phyloP scores from a whole-genome alignment of 2,329 filamentous ascomycete species.

The Fusarium devonianum region DNA sequence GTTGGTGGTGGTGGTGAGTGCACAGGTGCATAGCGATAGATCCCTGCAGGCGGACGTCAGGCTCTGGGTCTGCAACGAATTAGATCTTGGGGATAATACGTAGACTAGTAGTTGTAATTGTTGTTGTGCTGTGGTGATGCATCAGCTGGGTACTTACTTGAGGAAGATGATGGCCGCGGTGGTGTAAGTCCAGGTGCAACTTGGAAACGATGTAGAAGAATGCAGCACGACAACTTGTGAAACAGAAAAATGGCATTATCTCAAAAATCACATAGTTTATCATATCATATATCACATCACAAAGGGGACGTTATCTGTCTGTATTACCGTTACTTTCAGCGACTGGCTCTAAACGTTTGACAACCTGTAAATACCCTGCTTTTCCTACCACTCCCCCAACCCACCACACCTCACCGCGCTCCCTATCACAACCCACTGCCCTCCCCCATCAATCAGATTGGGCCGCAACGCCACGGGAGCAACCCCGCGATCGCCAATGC shows the following conservation, averaged over 20 bases:
- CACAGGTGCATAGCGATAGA: neutral
- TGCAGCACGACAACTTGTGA: neutral
- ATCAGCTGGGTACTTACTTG: neutral
- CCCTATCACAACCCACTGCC: constrained; percentile 10
- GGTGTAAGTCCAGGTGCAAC: neutral
- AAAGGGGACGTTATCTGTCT: too few species aligned
- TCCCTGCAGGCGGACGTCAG: neutral
- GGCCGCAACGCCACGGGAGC: constrained; percentile 36
- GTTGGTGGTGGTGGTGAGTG: neutral
- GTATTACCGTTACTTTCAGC: neutral
- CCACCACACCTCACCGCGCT: constrained; percentile 32
- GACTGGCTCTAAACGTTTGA: neutral
- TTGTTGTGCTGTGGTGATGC: neutral
- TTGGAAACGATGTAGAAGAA: neutral
- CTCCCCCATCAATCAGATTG: constrained; percentile 34
- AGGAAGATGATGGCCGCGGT: neutral
- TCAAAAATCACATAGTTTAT: too few species aligned
- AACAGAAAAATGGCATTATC: too few species aligned
- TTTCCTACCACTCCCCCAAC: constrained; percentile 31
- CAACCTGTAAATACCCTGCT: constrained; percentile 10
- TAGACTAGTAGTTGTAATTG: too few species aligned
- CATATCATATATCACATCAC: too few species aligned
- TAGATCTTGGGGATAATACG: too few species aligned
- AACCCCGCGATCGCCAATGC: constrained; percentile 10
- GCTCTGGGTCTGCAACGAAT: neutral